Base-by-base conservation (phyloP, 148 eudicot genomes). In the Talinum fruticosum region DNA sequence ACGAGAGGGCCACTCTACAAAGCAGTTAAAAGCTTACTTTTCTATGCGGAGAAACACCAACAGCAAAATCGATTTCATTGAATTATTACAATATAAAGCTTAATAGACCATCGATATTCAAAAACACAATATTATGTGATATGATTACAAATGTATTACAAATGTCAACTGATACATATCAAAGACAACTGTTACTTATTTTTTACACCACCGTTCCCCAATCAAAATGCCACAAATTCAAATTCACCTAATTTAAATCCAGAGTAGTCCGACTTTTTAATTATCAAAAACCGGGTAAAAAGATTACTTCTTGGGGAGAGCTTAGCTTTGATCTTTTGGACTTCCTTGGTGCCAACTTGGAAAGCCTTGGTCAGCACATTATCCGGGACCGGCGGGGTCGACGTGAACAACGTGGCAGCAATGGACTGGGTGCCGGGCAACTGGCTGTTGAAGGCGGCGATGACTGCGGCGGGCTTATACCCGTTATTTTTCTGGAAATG, bases 401-500 rank as follows among this genome's bases (percentile, higher is more conserved):
- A 71, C 5, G 74, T 41, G 74, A 84, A 84, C n/a, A 84, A 65
- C n/a, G 86, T 53, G 16, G 81, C 81, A 5, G 83, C 83, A 69
- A 80, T 32, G 41, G 77, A 73, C 75, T 77, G 86, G 13, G 86
- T 84, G 6, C 86, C 86, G 15, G 83, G 76, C 28, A 84, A 10
- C 75, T 84, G 86, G 51, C 86, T 84, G 57, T 84, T 80, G 41
- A 84, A 84, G 47, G 81, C 81, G 35, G 76, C 79, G 18, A 84
- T 64, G 16, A 84, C 86, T 0, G 86, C 81, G 8, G 86, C 83
- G 4, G 84, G 81, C 1, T 78, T 62, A 33, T 57, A 32, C 5
- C 44, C 35, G 23, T 44, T 30, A 44, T 83, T 83, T 49, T 80
- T 80, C 72, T 80, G 83, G n/a, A 83, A 83, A 37, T 83, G 86